Evolutionary conservation across 1,284 basidiomycete genomes (phyloP), one percentile per base, ranked within the genome.

Genomic region (Malassezia yamatoensis): DNA sequence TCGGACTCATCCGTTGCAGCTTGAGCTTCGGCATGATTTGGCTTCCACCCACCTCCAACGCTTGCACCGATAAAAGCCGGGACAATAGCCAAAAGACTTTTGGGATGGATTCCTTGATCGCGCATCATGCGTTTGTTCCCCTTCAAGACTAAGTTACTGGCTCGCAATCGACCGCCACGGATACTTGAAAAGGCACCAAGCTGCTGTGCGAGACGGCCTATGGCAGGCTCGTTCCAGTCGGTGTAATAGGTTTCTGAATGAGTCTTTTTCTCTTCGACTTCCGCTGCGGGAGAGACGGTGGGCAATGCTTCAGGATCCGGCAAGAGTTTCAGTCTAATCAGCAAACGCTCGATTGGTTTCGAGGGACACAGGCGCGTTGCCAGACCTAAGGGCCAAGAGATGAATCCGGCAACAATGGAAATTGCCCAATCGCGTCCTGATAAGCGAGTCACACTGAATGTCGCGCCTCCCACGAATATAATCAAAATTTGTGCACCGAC

Each of bases 391-490:
- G 91, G 93, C 59, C 96, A 82, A 9, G 93, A 86, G 46, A 90
- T 81, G 52, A 86, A 67, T 39, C 93, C 94, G 46, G 94, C 81
- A 21, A 86, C 84, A 50, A 98, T 78, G 1, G 87, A 88, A 63
- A 96, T 89, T 48, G 83, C 90, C 94, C 94, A 99, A 75, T 94
- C 88, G 39, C 82, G 82, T 32, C 85, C 87, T 15, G 50, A 57
- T 50, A 96, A 83, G 5, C 74, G 79, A 0, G 82, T 84, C n/a
- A 96, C 93, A 67, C 86, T 83, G 80, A 98, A 96, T 0, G 90
- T 90, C 3, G 85, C 81, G 33, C 88, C 87, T 54, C 91, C 93
- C 50, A 96, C 81, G 68, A 90, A 90, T 58, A 96, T 85, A 63
- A 98, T 93, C 53, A 93, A 67, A 49, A 91, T 75, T 75, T 98